phyloP scores from a whole-genome alignment of 1,284 basidiomycete species.

The Crucibulum cyathiforme region DNA sequence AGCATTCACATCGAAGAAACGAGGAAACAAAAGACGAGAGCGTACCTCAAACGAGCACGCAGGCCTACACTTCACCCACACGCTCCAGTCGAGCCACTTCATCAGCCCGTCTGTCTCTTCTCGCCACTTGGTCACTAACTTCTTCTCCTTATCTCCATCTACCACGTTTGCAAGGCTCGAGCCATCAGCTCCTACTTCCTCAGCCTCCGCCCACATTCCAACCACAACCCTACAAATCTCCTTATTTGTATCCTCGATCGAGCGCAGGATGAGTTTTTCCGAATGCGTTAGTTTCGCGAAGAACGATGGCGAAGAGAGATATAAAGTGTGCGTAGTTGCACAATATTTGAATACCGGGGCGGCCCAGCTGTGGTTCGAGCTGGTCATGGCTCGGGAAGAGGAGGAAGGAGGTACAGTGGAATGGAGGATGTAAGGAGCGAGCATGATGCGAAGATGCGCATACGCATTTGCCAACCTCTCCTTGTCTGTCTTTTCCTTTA shows the following conservation, averaged over 20 bases:
- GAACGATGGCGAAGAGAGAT: slow-evolving; percentile 14
- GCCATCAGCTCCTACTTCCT: slow-evolving; percentile 30
- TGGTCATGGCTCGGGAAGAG: neutral
- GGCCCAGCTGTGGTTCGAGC: slow-evolving; percentile 23
- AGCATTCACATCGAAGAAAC: neutral
- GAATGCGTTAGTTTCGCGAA: slow-evolving; percentile 30
- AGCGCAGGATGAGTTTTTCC: slow-evolving; percentile 37
- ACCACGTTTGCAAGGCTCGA: slow-evolving; percentile 5
- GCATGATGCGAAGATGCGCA: slow-evolving; percentile 36
- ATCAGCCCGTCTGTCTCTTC: slow-evolving; percentile 28
- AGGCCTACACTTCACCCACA: slow-evolving; percentile 42
- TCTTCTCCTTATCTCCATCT: neutral
- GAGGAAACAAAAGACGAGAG: neutral
- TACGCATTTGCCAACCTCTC: slow-evolving; percentile 21
- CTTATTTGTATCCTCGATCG: slow-evolving; percentile 37
- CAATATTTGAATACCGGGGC: slow-evolving; percentile 29
- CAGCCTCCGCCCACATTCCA: slow-evolving; percentile 43
- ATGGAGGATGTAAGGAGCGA: slow-evolving; percentile 37
- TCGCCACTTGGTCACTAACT: slow-evolving; percentile 20
- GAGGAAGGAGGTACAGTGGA: neutral
- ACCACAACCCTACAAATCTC: slow-evolving; percentile 49
- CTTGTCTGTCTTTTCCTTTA: slow-evolving; percentile 17
- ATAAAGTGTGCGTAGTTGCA: slow-evolving; percentile 36
- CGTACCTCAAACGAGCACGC: slow-evolving; percentile 36
- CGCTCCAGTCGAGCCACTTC: slow-evolving; percentile 44